Conservation (phyloP, 352 stramenopile species). For the Blastocystis sp. region DNA sequence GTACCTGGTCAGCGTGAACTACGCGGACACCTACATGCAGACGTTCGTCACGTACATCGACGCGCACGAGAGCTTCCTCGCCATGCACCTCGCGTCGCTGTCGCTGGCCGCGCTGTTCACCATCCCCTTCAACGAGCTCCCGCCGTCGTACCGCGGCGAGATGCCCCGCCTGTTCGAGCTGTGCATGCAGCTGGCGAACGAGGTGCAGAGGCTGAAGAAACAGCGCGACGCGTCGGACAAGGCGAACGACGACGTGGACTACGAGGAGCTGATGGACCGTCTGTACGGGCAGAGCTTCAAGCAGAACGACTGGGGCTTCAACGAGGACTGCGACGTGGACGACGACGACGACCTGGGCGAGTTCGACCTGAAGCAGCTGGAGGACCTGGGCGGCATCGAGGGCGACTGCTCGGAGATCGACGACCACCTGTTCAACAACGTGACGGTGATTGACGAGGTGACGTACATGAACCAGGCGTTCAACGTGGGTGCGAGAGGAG, state of each 20-base stretch:
- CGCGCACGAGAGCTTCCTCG: constrained; percentile 1
- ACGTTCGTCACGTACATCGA: constrained; percentile 15
- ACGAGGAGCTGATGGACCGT: constrained; percentile 52
- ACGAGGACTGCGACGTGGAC: constrained; percentile 46
- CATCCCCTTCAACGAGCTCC: background rate
- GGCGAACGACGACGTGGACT: constrained; percentile 49
- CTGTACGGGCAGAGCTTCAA: constrained; percentile 29
- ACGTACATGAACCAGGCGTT: background rate
- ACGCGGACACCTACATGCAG: background rate
- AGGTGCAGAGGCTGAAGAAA: background rate
- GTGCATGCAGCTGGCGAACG: background rate
- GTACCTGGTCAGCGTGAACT: constrained; percentile 5
- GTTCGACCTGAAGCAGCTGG: constrained; percentile 48
- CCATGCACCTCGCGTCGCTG: background rate
- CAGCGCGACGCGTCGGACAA: background rate
- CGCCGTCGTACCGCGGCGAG: background rate
- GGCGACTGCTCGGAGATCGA: constrained; percentile 56
- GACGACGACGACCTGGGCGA: constrained; percentile 8
- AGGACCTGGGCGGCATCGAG: constrained; percentile 10
- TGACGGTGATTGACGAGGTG: constrained; percentile 47
- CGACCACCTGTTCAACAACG: constrained; percentile 34
- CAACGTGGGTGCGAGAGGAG: background rate
- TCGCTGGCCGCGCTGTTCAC: constrained; percentile 4
- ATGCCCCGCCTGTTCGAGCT: background rate
- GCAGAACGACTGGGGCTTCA: constrained; percentile 63